Evolutionary conservation across 2,329 filamentous ascomycete genomes (phyloP), one percentile per base, ranked within the genome.

Genomic region (Allantophomopsis lycopodina): DNA sequence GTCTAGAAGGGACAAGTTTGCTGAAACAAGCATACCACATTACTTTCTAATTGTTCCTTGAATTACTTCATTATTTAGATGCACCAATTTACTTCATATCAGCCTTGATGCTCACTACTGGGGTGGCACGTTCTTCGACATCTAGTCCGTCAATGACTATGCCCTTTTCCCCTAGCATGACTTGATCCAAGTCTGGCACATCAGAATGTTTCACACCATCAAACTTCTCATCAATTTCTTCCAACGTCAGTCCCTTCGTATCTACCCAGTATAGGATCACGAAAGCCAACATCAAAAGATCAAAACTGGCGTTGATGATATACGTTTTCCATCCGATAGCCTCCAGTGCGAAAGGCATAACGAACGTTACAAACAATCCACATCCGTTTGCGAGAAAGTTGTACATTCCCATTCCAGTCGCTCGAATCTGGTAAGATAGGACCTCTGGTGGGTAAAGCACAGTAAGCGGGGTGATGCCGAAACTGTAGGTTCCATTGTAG

Each of bases 191-290:
- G 16, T 34, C 32, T 34, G 32, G 32, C 7, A 34, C 32, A 28
- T 28, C 11, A 8, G 23, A 28, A 28, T 34, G 32, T 13, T 34
- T 34, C 10, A 15, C 10, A 14, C 35, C 53, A 3, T 57, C 55
- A 12, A 58, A 59, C 2, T 57, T 42, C 3, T 45, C 46, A 5
- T 45, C 46, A 17, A 81, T 76, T 50, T 81, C 76, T 48, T 81
- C 76, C 0, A 81, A 63, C 0, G 71, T 72, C 2, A 77, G 55
- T 0, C 73, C 63, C 51, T 76, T 78, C 0, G 76, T 79, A 56
- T 80, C 75, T 0, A 74, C 75, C 4, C 76, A 76, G 49, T 75
- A 66, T 52, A 74, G 76, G 61, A 68, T 79, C 35, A 79, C 68
- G 39, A 76, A 76, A n/a, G 39, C 32, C 7, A 44, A 23, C 36